Percentiles rank a stretch among this genome's conserved stretches.
These are phyloP conservation scores for Plantago ovata DNA, from an alignment of 257 asterid genomes.

Conservation along the genomic window DNA sequence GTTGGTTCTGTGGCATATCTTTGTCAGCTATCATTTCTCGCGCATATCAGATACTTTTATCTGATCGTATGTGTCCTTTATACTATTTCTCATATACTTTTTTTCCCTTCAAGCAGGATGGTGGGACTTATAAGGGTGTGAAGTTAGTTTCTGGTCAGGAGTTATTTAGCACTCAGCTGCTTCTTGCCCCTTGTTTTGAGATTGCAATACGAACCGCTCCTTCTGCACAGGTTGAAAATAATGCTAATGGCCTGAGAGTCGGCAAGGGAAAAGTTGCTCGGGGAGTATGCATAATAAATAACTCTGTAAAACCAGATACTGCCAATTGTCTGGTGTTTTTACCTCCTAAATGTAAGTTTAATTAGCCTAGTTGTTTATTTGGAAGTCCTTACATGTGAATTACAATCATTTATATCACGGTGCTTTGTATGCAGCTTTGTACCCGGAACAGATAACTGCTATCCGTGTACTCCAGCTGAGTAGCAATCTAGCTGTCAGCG, in stretches of 20 bases:
- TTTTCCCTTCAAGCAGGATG: constrained; percentile 44
- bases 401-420: constrained; percentile 10
- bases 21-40: neutral
- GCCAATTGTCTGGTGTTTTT: constrained; percentile 65
- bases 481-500: constrained; percentile 67
- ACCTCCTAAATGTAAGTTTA: constrained; percentile 72
- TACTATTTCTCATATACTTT: constrained; percentile 14
- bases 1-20: no score
- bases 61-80: constrained; percentile 15
- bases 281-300: constrained; percentile 73
- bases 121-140: constrained; percentile 63
- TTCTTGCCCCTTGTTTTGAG: constrained; percentile 64
- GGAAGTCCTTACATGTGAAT: constrained; percentile 7
- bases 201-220: constrained; percentile 37
- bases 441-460: constrained; percentile 60
- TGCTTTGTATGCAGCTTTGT: constrained; percentile 49
- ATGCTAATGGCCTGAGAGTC: constrained; percentile 27
- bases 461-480: constrained; percentile 79
- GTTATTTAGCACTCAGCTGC: constrained; percentile 65
- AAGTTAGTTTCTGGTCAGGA: constrained; percentile 89
- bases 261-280: constrained; percentile 56
- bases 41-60: no score
- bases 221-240: constrained; percentile 29
- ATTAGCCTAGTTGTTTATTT: constrained; percentile 13
- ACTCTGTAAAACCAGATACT: constrained; percentile 50